phyloP scores from a whole-genome alignment of 202 grass and related monocot genomes.

The Eragrostis tef region DNA sequence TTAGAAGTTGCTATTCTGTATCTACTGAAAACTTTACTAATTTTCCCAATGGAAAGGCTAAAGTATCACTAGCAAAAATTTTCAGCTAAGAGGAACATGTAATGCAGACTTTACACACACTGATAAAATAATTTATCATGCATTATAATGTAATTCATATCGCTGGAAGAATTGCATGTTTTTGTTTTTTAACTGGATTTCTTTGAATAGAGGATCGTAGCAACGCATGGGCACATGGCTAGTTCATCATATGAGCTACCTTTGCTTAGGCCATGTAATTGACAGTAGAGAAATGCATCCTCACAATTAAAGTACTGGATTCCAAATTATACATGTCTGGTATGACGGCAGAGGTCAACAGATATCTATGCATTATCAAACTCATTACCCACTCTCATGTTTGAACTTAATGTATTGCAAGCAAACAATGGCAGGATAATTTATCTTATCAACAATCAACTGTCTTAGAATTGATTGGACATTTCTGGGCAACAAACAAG shows the following conservation, averaged over 20 bases:
- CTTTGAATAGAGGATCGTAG: no score
- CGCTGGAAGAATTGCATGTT: no score
- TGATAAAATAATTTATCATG: no score
- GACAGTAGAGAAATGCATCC: not conserved
- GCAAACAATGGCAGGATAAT: slow-evolving; percentile 19
- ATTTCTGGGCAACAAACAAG: slow-evolving; percentile 24
- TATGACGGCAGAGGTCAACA: slow-evolving; percentile 6
- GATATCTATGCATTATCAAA: slow-evolving; percentile 30
- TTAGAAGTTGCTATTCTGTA: no score
- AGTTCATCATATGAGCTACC: not conserved
- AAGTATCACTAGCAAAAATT: no score
- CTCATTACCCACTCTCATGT: not conserved
- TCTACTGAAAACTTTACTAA: no score
- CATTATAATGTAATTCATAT: no score
- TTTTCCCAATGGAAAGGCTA: no score
- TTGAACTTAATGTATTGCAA: slow-evolving; percentile 30
- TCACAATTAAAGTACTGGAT: slow-evolving; percentile 21
- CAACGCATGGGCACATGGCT: no score
- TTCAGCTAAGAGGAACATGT: no score
- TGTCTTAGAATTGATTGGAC: slow-evolving; percentile 9
- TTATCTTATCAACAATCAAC: not conserved
- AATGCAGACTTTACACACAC: no score
- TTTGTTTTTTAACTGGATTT: no score
- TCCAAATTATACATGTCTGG: not conserved
- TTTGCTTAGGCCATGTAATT: not conserved